phyloP scores from a whole-genome alignment of 2,329 filamentous ascomycete species.

The Botrytis porri region DNA sequence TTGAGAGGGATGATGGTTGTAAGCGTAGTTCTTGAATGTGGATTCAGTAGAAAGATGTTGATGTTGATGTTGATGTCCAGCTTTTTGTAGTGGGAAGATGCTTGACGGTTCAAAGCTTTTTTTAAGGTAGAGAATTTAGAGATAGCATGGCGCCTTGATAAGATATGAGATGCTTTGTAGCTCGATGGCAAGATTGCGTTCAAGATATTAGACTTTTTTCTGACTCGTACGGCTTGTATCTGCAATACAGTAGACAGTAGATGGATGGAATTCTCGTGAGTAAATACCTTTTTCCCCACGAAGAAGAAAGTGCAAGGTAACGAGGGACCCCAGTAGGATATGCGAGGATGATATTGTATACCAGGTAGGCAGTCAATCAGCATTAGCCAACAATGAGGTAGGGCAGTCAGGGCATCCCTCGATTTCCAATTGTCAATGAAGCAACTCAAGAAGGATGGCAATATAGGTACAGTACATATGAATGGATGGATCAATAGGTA shows the following conservation, averaged over 20 bases:
- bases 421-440: background rate
- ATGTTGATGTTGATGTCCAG: constrained; percentile 3
- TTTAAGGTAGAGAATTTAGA: background rate
- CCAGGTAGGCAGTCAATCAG: constrained; percentile 3
- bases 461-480: background rate
- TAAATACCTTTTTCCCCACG: constrained; percentile 11
- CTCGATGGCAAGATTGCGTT: background rate
- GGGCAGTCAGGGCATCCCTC: background rate
- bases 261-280: constrained; percentile 13
- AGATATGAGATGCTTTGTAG: constrained; percentile 7
- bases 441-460: background rate
- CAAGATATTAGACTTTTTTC: constrained; percentile 1
- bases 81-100: background rate
- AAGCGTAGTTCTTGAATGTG: background rate
- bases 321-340: constrained; percentile 12
- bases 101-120: constrained; percentile 15
- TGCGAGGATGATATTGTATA: constrained; percentile 11
- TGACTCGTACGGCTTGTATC: constrained; percentile 5
- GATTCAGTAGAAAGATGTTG: background rate
- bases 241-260: background rate
- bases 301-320: constrained; percentile 16
- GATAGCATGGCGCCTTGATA: constrained; percentile 9
- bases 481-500: background rate
- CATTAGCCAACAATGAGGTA: constrained; percentile 1
- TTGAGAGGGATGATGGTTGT: constrained; percentile 16